Percentiles rank a stretch among this genome's conserved stretches.
Evolutionary conservation across 176 grass and related monocot species (phyloP).

Genomic region (Areca catechu): DNA sequence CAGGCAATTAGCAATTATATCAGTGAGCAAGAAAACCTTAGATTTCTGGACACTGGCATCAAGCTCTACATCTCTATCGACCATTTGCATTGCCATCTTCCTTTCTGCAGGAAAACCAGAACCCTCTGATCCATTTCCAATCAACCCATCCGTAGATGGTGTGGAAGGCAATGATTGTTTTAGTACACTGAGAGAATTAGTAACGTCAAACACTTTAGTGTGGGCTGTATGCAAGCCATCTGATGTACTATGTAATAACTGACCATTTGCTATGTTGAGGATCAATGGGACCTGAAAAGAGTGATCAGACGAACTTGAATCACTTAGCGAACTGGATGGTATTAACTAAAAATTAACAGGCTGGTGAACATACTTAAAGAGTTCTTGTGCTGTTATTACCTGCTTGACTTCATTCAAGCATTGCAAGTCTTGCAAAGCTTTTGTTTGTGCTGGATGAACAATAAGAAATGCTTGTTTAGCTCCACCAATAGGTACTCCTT

Average conservation of each 20-base stretch:
- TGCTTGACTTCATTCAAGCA: slow-evolving; percentile 22
- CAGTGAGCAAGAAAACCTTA: slow-evolving; percentile 23
- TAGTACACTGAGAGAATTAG: slow-evolving; percentile 7
- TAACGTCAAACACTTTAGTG: background rate
- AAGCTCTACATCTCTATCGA: background rate
- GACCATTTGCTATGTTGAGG: slow-evolving; percentile 6
- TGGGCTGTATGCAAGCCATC: slow-evolving; percentile 26
- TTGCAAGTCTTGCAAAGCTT: slow-evolving; percentile 19
- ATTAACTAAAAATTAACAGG: slow-evolving; percentile 26
- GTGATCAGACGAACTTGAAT: slow-evolving; percentile 28
- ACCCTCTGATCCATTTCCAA: slow-evolving; percentile 2
- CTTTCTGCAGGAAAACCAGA: slow-evolving; percentile 12
- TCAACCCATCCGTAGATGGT: slow-evolving; percentile 9
- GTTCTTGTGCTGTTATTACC: slow-evolving; percentile 10
- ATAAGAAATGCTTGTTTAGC: slow-evolving; percentile 11
- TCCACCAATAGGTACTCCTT: background rate
- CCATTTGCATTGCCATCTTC: slow-evolving; percentile 10
- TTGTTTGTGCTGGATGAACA: slow-evolving; percentile 11
- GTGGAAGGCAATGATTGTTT: slow-evolving; percentile 5
- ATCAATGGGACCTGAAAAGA: slow-evolving; percentile 5
- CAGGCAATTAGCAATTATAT: background rate
- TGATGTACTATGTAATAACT: background rate
- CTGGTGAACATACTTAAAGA: slow-evolving; percentile 36
- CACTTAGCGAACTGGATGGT: slow-evolving; percentile 34
- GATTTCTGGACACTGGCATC: slow-evolving; percentile 15